Base-by-base conservation (phyloP, 1,139 yeast species). In the Saccharomyces hybrid region DNA sequence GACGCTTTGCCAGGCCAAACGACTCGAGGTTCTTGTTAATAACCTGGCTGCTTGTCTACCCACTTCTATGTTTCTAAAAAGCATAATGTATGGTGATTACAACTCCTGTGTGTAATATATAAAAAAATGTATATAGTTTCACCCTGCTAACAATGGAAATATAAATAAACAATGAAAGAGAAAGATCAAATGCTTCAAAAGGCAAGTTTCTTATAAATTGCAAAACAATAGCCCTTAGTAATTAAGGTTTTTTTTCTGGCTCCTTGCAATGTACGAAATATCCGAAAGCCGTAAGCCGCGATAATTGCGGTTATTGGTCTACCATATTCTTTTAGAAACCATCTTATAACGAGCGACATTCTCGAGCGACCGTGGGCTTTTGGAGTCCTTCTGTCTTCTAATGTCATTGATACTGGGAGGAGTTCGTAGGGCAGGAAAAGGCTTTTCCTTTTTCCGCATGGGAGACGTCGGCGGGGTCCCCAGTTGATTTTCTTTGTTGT, bases 251-350 rank as follows among this genome's bases (percentile, higher is more conserved):
- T 11, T 38, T 38, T 38, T 38, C 16, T 16, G 8, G 25, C 42
- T 38, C 42, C 42, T 38, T 38, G 23, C 23, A 38, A 38, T 38
- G 7, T 38, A 38, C 42, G 42, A 38, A 38, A 38, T 38, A 38
- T 38, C 42, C 42, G 42, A 38, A 38, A 8, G 42, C 42, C 42
- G 42, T 38, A 38, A 38, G 42, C 42, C 42, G 23, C 42, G 42
- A 38, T 38, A 38, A 38, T 38, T 38, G 42, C 42, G 42, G 23
- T 2, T 38, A 8, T 8, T 3, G 1, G 42, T 4, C 61, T 67
- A 90, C 96, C 96, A 90, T 31, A 90, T 90, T 53, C 88, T 72
- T 65, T 90, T 90, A 46, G 95, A 88, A 1, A 86, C 81, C 96
- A 88, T 90, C 65, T 86, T 84, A 69, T 85, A 90, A 47, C 97